These are phyloP conservation scores for Hymenochaete sp. DNA, from an alignment of 1,284 basidiomycete genomes.

Conservation along the genomic window DNA sequence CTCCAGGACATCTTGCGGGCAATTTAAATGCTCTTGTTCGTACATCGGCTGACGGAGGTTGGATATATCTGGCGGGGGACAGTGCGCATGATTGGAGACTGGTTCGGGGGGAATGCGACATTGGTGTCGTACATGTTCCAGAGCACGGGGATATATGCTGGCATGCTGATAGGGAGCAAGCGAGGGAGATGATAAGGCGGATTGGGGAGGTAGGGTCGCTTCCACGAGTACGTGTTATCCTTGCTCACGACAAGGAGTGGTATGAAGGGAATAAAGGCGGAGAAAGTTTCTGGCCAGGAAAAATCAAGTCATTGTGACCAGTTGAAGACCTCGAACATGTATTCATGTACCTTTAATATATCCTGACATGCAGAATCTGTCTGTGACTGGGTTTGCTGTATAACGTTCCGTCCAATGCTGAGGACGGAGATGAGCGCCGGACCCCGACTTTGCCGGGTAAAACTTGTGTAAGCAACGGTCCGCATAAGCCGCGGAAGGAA, in stretches of 20 bases:
- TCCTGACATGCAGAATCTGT: no score
- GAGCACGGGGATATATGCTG: constrained; percentile 27
- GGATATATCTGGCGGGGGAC: constrained; percentile 52
- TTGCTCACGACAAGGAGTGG: constrained; percentile 48
- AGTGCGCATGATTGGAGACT: constrained; percentile 47
- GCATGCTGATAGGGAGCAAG: constrained; percentile 35
- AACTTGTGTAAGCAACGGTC: no score
- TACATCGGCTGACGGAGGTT: constrained; percentile 44
- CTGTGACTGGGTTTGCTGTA: no score
- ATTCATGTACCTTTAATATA: no score
- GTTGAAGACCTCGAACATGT: no score
- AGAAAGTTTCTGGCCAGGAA: constrained; percentile 36
- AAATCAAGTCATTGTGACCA: constrained; percentile 7
- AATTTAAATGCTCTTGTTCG: constrained; percentile 47
- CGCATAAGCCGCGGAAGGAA: no score
- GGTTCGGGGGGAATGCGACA: constrained; percentile 36
- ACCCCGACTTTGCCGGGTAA: no score
- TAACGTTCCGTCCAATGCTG: no score
- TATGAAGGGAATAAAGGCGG: constrained; percentile 37
- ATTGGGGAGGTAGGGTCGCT: constrained; percentile 32
- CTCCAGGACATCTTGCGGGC: constrained; percentile 45
- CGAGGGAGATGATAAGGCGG: constrained; percentile 34
- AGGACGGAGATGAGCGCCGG: no score
- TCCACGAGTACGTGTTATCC: constrained; percentile 36
- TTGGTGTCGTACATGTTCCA: constrained; percentile 27